phyloP scores from a whole-genome alignment of 306 rosid genomes.

The Sesbania bispinosa region DNA sequence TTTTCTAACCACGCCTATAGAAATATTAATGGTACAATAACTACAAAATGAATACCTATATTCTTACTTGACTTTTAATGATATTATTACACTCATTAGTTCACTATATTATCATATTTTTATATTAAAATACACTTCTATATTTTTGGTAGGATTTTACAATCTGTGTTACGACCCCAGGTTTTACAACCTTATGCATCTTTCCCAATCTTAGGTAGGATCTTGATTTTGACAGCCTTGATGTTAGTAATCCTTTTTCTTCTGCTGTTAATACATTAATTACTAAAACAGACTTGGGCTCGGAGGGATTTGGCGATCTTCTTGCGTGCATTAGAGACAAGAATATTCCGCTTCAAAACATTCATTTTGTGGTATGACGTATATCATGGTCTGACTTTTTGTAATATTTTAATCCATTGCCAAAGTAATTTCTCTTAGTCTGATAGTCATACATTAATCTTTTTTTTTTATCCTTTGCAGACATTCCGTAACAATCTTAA shows the following conservation, averaged over 20 bases:
- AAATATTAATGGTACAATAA: too few relatives aligned
- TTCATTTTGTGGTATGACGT: slow-evolving; percentile 90
- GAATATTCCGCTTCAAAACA: slow-evolving; percentile 72
- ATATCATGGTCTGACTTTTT: slow-evolving; percentile 10
- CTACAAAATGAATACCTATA: too few relatives aligned
- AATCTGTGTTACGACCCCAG: too few relatives aligned
- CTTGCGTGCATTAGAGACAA: slow-evolving; percentile 88
- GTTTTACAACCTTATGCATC: too few relatives aligned
- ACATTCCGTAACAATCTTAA: slow-evolving; percentile 91
- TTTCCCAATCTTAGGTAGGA: too few relatives aligned
- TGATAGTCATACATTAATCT: slow-evolving; percentile 14
- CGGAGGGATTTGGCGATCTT: slow-evolving; percentile 88
- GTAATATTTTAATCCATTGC: neutral
- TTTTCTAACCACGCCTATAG: too few relatives aligned
- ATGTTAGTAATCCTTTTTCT: slow-evolving; percentile 1
- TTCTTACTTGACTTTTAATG: too few relatives aligned
- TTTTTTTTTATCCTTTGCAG: slow-evolving; percentile 44
- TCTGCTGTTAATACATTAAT: slow-evolving; percentile 16
- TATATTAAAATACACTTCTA: too few relatives aligned
- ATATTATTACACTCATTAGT: too few relatives aligned
- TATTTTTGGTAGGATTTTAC: too few relatives aligned
- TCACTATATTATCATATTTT: too few relatives aligned
- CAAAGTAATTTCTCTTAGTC: slow-evolving; percentile 22
- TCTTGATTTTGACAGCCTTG: too few relatives aligned
- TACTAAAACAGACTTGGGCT: slow-evolving; percentile 67